Percentiles rank a stretch among this genome's conserved stretches.
These are phyloP conservation scores for Imleria badia DNA, from an alignment of 768 basidiomycete genomes.

Conservation along the genomic window DNA sequence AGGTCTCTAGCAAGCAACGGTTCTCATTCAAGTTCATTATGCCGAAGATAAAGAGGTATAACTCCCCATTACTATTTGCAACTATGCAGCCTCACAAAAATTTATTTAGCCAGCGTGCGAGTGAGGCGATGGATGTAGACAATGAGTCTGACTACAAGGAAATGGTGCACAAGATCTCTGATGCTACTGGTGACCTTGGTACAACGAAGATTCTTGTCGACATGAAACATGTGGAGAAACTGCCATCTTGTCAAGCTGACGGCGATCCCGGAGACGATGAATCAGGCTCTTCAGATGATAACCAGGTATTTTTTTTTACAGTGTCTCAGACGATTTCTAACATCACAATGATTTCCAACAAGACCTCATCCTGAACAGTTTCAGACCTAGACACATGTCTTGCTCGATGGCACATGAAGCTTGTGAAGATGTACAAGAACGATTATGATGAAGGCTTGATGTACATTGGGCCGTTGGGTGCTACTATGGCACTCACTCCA, in stretches of 20 bases:
- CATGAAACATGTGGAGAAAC: constrained; percentile 1
- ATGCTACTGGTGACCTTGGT: not conserved
- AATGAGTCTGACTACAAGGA: no score
- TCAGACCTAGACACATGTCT: not conserved
- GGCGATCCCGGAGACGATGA: not conserved
- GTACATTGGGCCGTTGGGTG: not conserved
- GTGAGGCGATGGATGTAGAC: no score
- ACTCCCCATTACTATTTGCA: no score
- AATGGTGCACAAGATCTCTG: no score
- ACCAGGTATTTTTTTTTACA: not conserved
- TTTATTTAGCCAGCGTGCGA: not conserved
- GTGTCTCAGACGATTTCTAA: no score
- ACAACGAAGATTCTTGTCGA: constrained; percentile 6
- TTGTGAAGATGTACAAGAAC: not conserved
- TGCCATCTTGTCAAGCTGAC: not conserved
- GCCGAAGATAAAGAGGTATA: not conserved
- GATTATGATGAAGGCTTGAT: not conserved
- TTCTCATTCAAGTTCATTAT: not conserved
- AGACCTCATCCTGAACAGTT: no score
- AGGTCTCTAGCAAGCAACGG: not conserved
- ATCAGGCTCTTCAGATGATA: not conserved
- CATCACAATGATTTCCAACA: not conserved
- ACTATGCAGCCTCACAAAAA: no score
- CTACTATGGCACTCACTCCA: not conserved
- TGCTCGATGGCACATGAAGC: not conserved